Conservation (phyloP, 805 yeast genomes). For the Wickerhamomyces mucosus region DNA sequence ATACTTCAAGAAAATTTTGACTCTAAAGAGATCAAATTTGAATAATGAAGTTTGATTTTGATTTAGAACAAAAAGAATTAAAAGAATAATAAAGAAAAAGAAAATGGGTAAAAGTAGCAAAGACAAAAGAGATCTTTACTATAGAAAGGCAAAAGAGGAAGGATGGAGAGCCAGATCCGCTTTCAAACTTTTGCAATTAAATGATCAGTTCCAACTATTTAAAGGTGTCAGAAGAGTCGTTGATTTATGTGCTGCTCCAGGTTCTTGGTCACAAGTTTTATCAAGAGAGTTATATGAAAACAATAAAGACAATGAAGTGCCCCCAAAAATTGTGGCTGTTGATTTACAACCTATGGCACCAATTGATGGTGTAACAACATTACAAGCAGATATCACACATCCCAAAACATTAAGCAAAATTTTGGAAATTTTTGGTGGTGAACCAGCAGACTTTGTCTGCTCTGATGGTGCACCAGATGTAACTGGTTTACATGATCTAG, state of each 20-base stretch:
- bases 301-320: constrained; percentile 19
- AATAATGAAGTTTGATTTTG: too few relatives aligned
- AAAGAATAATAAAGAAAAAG: too few relatives aligned
- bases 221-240: constrained; percentile 73
- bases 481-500: constrained; percentile 92
- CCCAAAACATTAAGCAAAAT: constrained; percentile 78
- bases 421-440: constrained; percentile 76
- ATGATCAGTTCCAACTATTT: constrained; percentile 79
- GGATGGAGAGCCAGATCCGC: constrained; percentile 98
- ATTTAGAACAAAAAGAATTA: too few relatives aligned
- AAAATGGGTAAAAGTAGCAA: constrained; percentile 90
- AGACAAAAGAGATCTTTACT: constrained; percentile 88
- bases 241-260: constrained; percentile 97
- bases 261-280: constrained; percentile 96
- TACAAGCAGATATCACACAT: constrained; percentile 97
- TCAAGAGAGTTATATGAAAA: constrained; percentile 51
- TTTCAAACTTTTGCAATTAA: constrained; percentile 80
- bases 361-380: constrained; percentile 77
- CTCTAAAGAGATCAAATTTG: too few relatives aligned
- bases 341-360: constrained; percentile 98
- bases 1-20: too few relatives aligned
- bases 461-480: constrained; percentile 99
- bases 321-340: constrained; percentile 80
- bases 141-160: constrained; percentile 91
- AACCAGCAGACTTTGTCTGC: constrained; percentile 90